phyloP scores from a whole-genome alignment of 257 asterid species.

The Nemophila menziesii region DNA sequence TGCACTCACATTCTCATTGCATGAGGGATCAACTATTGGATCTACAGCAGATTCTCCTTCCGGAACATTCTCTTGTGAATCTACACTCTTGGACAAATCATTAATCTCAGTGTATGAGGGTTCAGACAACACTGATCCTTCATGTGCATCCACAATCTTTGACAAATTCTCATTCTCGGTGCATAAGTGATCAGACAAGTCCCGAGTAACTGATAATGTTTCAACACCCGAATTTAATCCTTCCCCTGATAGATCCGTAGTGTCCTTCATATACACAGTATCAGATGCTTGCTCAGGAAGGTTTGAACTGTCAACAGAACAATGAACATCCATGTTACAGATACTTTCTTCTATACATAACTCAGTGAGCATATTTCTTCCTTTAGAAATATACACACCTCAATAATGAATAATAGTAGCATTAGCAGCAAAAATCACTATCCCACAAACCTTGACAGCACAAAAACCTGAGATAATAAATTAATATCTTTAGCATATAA shows the following conservation, averaged over 20 bases:
- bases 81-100: neutral
- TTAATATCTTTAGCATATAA: neutral
- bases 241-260: no score
- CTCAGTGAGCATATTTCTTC: conserved; percentile 34
- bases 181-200: neutral
- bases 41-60: no score
- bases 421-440: conserved; percentile 5
- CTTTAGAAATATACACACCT: conserved; percentile 12
- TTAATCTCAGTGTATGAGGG: no score
- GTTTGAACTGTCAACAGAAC: conserved; percentile 12
- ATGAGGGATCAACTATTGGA: no score
- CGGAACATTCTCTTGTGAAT: no score
- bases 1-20: no score
- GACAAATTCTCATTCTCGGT: neutral
- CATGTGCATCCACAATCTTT: neutral
- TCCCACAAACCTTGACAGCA: neutral
- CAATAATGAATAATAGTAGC: conserved; percentile 13
- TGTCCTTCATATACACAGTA: conserved; percentile 1
- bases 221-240: no score
- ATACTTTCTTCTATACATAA: conserved; percentile 24
- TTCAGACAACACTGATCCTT: no score
- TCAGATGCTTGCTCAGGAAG: conserved; percentile 2
- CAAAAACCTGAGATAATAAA: conserved; percentile 4
- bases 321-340: conserved; percentile 25
- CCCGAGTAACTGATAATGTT: neutral